Evolutionary conservation across 1,284 basidiomycete genomes (phyloP).

Genomic region (Stygiomarasmius scandens): DNA sequence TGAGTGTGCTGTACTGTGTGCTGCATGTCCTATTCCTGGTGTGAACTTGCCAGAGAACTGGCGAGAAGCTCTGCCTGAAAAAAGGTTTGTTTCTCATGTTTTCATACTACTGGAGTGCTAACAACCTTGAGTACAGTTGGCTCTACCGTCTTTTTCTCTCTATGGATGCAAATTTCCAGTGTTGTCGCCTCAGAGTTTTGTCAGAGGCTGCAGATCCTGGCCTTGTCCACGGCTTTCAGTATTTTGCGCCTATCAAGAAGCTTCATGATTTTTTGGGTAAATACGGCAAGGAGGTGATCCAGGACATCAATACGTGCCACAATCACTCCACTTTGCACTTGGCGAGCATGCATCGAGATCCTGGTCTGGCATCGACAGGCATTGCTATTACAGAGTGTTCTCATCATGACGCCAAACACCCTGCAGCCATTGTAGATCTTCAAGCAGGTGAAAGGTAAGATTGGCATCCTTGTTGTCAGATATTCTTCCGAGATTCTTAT

Average conservation of each 20-base stretch:
- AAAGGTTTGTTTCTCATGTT: neutral
- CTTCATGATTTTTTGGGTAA: slow-evolving; percentile 8
- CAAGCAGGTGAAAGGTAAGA: slow-evolving; percentile 26
- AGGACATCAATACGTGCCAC: slow-evolving; percentile 11
- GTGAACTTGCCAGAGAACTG: slow-evolving; percentile 20
- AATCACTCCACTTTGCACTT: slow-evolving; percentile 6
- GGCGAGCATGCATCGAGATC: slow-evolving; percentile 3
- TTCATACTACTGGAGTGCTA: too few species aligned
- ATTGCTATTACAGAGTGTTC: slow-evolving; percentile 12
- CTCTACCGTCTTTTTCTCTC: slow-evolving; percentile 13
- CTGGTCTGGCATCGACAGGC: neutral
- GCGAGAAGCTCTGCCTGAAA: slow-evolving; percentile 4
- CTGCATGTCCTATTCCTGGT: slow-evolving; percentile 23
- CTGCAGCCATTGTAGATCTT: slow-evolving; percentile 20
- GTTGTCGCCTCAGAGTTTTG: slow-evolving; percentile 13
- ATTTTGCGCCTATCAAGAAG: slow-evolving; percentile 8
- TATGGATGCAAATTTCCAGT: slow-evolving; percentile 15
- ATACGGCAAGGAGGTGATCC: neutral
- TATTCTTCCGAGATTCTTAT: too few species aligned
- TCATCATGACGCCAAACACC: slow-evolving; percentile 20
- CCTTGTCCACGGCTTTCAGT: slow-evolving; percentile 15
- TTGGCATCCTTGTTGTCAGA: too few species aligned
- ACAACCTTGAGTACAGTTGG: slow-evolving; percentile 9
- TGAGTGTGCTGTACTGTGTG: slow-evolving; percentile 20
- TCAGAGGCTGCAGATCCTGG: slow-evolving; percentile 9